Conservation (phyloP, 129 eudicot genomes). For the Mikania micrantha region DNA sequence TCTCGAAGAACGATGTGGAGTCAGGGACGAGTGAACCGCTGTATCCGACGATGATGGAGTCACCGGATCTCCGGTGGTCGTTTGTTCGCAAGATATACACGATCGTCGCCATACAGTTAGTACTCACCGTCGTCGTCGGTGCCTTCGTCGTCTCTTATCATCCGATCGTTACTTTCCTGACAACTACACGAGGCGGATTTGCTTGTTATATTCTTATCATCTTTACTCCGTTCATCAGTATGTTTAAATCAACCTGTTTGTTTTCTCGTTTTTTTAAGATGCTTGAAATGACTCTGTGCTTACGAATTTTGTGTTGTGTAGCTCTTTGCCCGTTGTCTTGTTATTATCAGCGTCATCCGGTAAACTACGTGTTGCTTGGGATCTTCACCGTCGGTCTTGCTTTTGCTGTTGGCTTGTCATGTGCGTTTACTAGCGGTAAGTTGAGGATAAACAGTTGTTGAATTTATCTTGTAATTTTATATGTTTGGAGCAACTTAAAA, state of each 20-base stretch:
- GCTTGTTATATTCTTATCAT: slow-evolving; percentile 58
- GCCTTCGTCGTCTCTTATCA: slow-evolving; percentile 58
- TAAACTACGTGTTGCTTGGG: slow-evolving; percentile 60
- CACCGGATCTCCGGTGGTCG: slow-evolving; percentile 79
- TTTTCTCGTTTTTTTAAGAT: neutral
- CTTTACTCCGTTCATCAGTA: slow-evolving; percentile 70
- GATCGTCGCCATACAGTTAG: slow-evolving; percentile 61
- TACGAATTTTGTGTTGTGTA: slow-evolving; percentile 23
- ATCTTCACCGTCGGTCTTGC: slow-evolving; percentile 63
- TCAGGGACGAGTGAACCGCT: slow-evolving; percentile 39
- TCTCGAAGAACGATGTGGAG: slow-evolving; percentile 57
- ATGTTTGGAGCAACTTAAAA: neutral
- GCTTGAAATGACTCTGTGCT: neutral
- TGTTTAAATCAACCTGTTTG: neutral
- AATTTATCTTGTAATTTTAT: neutral
- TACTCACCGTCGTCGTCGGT: slow-evolving; percentile 69
- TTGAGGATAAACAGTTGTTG: neutral
- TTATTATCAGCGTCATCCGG: slow-evolving; percentile 70
- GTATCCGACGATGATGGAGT: slow-evolving; percentile 69
- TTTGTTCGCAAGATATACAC: slow-evolving; percentile 82
- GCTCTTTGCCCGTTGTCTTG: slow-evolving; percentile 72
- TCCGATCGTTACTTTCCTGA: slow-evolving; percentile 51
- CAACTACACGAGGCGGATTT: slow-evolving; percentile 58
- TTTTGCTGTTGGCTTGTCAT: slow-evolving; percentile 61
- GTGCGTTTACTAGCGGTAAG: slow-evolving; percentile 86